Base-by-base conservation (phyloP, 2,329 filamentous ascomycete genomes). In the Fusarium temperatum region DNA sequence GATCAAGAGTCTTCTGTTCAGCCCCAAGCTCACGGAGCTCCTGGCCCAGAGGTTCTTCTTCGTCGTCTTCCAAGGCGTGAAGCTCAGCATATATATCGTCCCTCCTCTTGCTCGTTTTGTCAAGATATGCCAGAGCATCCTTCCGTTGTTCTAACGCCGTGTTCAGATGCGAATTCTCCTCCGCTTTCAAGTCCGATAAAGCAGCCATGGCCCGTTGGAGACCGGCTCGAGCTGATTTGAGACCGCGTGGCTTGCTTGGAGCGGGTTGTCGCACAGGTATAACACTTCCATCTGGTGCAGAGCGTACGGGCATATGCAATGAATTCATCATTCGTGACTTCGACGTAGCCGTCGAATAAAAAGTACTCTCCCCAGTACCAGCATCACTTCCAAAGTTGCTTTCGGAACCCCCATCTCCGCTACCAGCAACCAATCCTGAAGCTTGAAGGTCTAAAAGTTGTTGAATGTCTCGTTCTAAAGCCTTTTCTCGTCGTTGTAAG, bases 161-260 rank as follows among this genome's bases (percentile, higher is more conserved):
- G 7, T 88, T 85, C 2, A 94, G 82, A 30, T 90, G 84, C 1
- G 86, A 84, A n/a, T 90, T 85, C 81, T 95, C 92, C 65, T 94
- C 92, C 8, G 85, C 84, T 78, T 94, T 94, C 32, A 95, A 83
- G 14, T 87, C 86, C 0, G 89, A 89, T 10, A 95, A 83, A 60
- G 90, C 89, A 7, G 86, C 84, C 80, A 95, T 92, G 55, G 89
- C 87, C 56, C 85, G 87, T 22, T 89, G 86, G 13, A 96, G 87
- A 0, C 90, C 91, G 35, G 87, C 85, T n/a, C 93, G 87, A 3
- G 92, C 91, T 24, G 87, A 87, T 35, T 86, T 86, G 20, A 95
- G 84, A 0, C 90, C 88, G 14, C 89, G 80, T 41, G 86, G 88
- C 63, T 85, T 86, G 48, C 82, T 75, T 22, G 75, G 71, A 36